Conservation (phyloP, 345 rosid genomes). For the Barbarea vulgaris region DNA sequence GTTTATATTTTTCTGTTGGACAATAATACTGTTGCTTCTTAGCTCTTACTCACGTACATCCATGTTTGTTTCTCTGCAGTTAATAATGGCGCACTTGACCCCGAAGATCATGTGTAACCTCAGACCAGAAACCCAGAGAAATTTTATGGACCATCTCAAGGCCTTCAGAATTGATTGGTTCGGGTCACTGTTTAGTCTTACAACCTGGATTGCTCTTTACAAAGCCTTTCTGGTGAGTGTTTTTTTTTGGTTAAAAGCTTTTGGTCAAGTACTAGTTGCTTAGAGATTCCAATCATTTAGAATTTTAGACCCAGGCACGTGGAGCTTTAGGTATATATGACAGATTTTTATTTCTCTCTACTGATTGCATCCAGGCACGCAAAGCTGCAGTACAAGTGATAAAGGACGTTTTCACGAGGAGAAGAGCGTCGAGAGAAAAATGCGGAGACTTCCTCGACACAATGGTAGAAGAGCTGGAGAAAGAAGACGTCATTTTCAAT, state of each 20-base stretch:
- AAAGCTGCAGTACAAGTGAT: not conserved
- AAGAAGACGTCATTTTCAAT: not conserved
- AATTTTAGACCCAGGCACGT: not conserved
- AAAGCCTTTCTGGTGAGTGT: not conserved
- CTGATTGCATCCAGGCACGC: not conserved
- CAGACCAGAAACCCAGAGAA: not conserved
- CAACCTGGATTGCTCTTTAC: not conserved
- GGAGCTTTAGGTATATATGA: not conserved
- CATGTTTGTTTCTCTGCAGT: not conserved
- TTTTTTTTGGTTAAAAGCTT: too few relatives aligned
- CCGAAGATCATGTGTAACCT: not conserved
- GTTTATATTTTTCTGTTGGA: too few relatives aligned
- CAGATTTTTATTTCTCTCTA: not conserved
- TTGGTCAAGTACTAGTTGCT: too few relatives aligned
- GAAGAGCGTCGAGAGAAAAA: not conserved
- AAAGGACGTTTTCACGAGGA: not conserved
- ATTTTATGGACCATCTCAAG: not conserved
- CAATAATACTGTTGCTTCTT: too few relatives aligned
- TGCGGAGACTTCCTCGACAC: not conserved
- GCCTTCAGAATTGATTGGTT: not conserved
- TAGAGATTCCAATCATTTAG: not conserved
- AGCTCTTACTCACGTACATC: too few relatives aligned
- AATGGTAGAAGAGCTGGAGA: conserved; percentile 13
- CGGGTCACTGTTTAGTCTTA: not conserved
- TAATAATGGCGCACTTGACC: not conserved